Conservation (phyloP, 176 grass and related monocot genomes). For the Musa troglodytarum region DNA sequence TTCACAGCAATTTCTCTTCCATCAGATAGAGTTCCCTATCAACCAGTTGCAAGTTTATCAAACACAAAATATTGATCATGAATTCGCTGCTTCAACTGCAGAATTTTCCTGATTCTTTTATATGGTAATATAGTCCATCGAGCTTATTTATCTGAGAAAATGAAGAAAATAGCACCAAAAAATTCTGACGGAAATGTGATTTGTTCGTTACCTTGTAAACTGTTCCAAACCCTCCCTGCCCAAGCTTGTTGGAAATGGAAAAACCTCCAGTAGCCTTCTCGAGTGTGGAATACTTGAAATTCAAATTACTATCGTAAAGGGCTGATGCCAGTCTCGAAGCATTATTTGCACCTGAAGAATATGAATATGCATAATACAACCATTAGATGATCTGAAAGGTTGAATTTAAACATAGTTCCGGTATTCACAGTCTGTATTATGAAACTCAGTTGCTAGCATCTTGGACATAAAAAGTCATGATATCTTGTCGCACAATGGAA, state of each 20-base stretch:
- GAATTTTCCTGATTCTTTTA: background rate
- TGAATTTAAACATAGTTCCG: too few relatives aligned
- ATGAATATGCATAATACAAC: background rate
- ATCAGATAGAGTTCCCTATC: constrained; percentile 13
- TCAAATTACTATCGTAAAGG: constrained; percentile 3
- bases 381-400: background rate
- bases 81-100: background rate
- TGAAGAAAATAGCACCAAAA: background rate
- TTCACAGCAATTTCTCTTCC: constrained; percentile 22
- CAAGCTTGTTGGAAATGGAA: constrained; percentile 5
- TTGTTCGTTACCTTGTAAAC: constrained; percentile 1
- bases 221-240: constrained; percentile 16
- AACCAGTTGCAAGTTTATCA: background rate
- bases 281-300: constrained; percentile 14
- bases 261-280: constrained; percentile 14
- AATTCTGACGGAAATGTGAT: background rate
- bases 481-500: background rate
- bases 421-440: too few relatives aligned
- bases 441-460: background rate
- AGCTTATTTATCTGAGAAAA: background rate
- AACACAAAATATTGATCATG: background rate
- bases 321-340: background rate
- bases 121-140: background rate
- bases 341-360: constrained; percentile 1
- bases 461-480: background rate